A percentile compares a stretch with the other conserved stretches of the same genome.
phyloP scores from a whole-genome alignment of 2,329 filamentous ascomycete genomes.

The Arachnomyces sp. region DNA sequence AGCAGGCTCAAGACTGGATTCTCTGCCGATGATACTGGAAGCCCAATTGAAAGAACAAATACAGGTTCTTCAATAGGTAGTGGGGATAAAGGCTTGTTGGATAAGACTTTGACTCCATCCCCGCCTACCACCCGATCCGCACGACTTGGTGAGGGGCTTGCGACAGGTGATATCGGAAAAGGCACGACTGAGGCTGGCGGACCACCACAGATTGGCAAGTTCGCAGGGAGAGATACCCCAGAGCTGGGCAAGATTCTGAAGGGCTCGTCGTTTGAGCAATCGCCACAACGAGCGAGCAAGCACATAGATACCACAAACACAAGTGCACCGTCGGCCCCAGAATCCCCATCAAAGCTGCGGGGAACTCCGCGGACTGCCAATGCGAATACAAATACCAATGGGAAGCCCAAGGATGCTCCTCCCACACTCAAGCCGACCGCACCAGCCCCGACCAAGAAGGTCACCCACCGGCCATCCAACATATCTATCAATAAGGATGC shows the following conservation, averaged over 20 bases:
- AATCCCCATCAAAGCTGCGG: neutral
- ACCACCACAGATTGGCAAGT: neutral
- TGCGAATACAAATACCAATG: slow-evolving; percentile 6
- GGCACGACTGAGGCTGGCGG: neutral
- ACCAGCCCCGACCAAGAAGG: slow-evolving; percentile 15
- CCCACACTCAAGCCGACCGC: slow-evolving; percentile 14
- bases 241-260: slow-evolving; percentile 21
- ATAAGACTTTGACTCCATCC: slow-evolving; percentile 21
- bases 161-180: neutral
- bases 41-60: slow-evolving; percentile 15
- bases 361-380: slow-evolving; percentile 5
- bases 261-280: slow-evolving; percentile 21
- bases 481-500: slow-evolving; percentile 21
- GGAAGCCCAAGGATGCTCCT: slow-evolving; percentile 12
- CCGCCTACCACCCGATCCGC: slow-evolving; percentile 5
- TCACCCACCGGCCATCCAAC: slow-evolving; percentile 26
- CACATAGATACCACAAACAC: slow-evolving; percentile 7
- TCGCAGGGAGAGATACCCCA: slow-evolving; percentile 3
- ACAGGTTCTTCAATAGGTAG: slow-evolving; percentile 8
- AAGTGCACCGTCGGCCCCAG: slow-evolving; percentile 1
- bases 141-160: neutral
- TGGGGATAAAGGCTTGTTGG: slow-evolving; percentile 15
- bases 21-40: slow-evolving; percentile 23
- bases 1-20: slow-evolving; percentile 24
- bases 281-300: slow-evolving; percentile 5